Conservation (phyloP, 257 asterid species). For the Capsicum chinense region DNA sequence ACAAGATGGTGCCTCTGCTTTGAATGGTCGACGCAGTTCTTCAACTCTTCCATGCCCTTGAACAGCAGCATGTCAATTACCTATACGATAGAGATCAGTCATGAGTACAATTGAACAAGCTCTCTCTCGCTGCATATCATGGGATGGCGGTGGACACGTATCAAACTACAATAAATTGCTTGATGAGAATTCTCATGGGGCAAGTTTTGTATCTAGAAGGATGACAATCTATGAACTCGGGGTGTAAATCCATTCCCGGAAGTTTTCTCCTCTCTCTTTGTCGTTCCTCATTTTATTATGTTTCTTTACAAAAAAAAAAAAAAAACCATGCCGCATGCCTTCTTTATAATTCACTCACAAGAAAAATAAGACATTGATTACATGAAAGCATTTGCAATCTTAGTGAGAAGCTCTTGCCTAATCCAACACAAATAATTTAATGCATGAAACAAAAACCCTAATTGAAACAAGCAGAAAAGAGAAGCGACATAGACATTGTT, state of each 20-base stretch:
- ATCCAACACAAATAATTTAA: slow-evolving; percentile 13
- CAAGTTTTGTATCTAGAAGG: neutral
- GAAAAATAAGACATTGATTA: neutral
- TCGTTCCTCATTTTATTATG: neutral
- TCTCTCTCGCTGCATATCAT: neutral
- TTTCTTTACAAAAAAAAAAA: neutral
- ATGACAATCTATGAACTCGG: neutral
- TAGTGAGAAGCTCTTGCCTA: neutral
- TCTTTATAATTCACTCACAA: neutral
- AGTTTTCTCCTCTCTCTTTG: neutral
- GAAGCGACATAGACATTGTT: neutral
- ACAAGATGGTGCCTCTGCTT: slow-evolving; percentile 94
- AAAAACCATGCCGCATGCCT: neutral
- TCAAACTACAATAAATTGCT: neutral
- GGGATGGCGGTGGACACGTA: neutral
- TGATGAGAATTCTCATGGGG: slow-evolving; percentile 6
- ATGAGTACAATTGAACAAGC: neutral
- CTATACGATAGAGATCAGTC: slow-evolving; percentile 41
- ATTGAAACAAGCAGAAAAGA: neutral
- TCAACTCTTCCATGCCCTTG: slow-evolving; percentile 87
- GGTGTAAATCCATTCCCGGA: slow-evolving; percentile 3
- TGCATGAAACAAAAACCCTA: neutral
- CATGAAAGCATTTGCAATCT: neutral
- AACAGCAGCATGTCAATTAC: slow-evolving; percentile 86
- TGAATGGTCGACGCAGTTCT: slow-evolving; percentile 76